A percentile compares a stretch with the other conserved stretches of the same genome.
phyloP scores from a whole-genome alignment of 768 basidiomycete species.

The Kwoniella europaea region DNA sequence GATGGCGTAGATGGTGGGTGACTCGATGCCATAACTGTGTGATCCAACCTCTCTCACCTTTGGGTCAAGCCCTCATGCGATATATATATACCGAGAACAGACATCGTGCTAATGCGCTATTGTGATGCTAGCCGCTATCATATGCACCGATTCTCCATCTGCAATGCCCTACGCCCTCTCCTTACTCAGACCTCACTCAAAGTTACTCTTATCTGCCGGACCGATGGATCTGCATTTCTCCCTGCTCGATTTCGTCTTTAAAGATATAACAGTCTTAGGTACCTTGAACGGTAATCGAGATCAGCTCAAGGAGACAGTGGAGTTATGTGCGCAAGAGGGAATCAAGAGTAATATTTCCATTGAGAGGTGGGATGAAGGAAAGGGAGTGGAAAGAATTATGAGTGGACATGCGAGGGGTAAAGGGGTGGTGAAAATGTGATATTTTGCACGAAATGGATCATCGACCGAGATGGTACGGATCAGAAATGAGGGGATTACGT shows the following conservation, averaged over 20 bases:
- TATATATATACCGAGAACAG: too few relatives aligned
- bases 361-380: constrained; percentile 5
- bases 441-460: too few relatives aligned
- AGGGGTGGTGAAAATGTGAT: background rate
- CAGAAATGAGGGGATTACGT: too few relatives aligned
- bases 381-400: constrained; percentile 1
- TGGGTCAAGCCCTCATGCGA: too few relatives aligned
- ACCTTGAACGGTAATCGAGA: background rate
- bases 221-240: background rate
- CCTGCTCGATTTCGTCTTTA: constrained; percentile 2
- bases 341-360: constrained; percentile 1
- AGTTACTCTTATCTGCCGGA: constrained; percentile 9
- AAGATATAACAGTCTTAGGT: background rate
- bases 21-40: too few relatives aligned
- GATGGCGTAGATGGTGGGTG: constrained; percentile 2
- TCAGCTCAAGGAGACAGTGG: background rate
- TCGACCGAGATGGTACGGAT: too few relatives aligned
- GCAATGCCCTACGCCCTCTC: background rate
- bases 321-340: background rate
- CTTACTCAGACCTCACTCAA: background rate
- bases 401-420: background rate
- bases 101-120: too few relatives aligned
- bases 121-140: background rate
- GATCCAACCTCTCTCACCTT: too few relatives aligned
- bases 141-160: background rate